These are phyloP conservation scores for Plantago elongata DNA, from an alignment of 257 asterid species.

Conservation along the genomic window DNA sequence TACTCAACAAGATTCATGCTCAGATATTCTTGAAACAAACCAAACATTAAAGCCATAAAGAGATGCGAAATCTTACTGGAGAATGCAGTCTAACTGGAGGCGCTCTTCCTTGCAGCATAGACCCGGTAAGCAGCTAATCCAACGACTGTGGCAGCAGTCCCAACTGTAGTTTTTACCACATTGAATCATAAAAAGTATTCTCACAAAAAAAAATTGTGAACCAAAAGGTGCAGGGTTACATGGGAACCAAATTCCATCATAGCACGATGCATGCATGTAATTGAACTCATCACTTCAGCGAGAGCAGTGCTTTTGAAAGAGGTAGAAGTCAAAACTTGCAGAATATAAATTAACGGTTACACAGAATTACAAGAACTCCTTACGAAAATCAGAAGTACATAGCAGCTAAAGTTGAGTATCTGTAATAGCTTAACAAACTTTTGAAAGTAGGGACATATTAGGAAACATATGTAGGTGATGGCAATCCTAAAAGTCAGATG, in stretches of 20 bases:
- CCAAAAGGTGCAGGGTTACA: slow-evolving; percentile 6
- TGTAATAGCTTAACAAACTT: no score
- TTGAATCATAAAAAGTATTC: slow-evolving; percentile 15
- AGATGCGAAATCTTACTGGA: slow-evolving; percentile 14
- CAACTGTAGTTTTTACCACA: slow-evolving; percentile 51
- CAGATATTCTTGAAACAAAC: background rate
- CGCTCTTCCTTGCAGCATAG: slow-evolving; percentile 72
- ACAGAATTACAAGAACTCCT: no score
- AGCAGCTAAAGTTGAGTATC: no score
- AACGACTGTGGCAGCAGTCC: slow-evolving; percentile 74
- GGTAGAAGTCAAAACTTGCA: no score
- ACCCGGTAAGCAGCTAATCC: slow-evolving; percentile 81
- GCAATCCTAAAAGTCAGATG: no score
- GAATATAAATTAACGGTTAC: no score
- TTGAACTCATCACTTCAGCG: no score
- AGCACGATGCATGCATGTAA: background rate
- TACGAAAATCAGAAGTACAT: no score
- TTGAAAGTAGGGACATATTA: no score
- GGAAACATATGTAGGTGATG: no score
- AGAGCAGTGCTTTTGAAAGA: no score
- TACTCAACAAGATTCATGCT: background rate
- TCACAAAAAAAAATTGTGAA: slow-evolving; percentile 7
- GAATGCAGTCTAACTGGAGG: slow-evolving; percentile 44
- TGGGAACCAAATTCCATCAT: background rate
- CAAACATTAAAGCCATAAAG: background rate